Base-by-base conservation (phyloP, 331 rosid species). In the Phaseolus coccineus region DNA sequence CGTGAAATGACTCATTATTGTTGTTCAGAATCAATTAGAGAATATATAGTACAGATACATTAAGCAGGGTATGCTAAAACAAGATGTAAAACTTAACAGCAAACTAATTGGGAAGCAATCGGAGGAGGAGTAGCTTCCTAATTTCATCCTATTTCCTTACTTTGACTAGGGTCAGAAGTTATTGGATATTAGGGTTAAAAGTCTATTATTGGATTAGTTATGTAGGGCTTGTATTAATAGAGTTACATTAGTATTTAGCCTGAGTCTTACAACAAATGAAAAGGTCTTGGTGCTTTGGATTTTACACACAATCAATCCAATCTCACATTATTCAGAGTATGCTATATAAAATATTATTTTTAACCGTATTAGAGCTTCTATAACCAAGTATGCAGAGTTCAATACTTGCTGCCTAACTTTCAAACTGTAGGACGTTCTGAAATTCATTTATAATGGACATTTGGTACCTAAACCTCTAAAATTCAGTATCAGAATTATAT, bases 21-120 rank as follows among this genome's bases (percentile, higher is more conserved):
- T 63, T 79, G 68, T 56, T 39, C 65, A 33, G 48, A 80, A 56
- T 51, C 80, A 76, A 77, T 6, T 40, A 53, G 77, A 66, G 79
- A 50, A 37, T 82, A 50, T 33, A 31, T 39, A 69, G 30, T 30
- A 61, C 55, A 76, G 9, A 50, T 10, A 46, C 30, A 81, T 69
- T 52, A 16, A 66, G 13, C 56, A 57, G 16, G 12, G 51, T 35
- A 46, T 15, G 28, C 61, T 50, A 65, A 70, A 71, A 76, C 12
- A 19, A 58, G 9, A 71, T 47, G 42, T 19, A 67, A 42, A 76
- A 64, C 19, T 80, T 52, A 56, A 30, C 14, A 76, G 13, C 33
- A 74, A 14, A 58, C 59, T 61, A 11, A 19, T 25, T 47, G 25
- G 55, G 35, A 53, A 27, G 58, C 59, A 55, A 55, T 12, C 37